Conservation (phyloP, 305 asterid genomes). For the Fraxinus paxiana region DNA sequence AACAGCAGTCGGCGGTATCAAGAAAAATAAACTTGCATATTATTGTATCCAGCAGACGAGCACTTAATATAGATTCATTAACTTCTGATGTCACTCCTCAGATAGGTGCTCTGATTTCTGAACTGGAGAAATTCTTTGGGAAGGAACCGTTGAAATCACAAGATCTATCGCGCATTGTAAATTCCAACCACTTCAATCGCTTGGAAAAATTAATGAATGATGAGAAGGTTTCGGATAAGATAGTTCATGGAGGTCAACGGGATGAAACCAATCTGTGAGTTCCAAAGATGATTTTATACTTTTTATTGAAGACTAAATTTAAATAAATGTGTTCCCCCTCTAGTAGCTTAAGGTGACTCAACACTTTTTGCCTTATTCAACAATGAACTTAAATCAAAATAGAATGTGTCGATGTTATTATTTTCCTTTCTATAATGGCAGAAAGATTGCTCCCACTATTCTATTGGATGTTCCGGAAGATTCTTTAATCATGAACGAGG, state of each 20-base stretch:
- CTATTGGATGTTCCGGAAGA: constrained; percentile 71
- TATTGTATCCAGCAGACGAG: background rate
- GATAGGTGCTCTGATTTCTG: constrained; percentile 57
- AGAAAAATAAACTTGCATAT: background rate
- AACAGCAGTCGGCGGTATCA: background rate
- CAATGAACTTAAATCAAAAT: constrained; percentile 8
- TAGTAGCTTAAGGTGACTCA: background rate
- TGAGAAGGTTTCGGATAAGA: constrained; percentile 59
- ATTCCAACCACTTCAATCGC: constrained; percentile 65
- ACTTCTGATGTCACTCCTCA: constrained; percentile 29
- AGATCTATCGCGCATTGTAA: constrained; percentile 71
- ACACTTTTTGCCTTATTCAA: background rate
- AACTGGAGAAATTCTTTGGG: constrained; percentile 73
- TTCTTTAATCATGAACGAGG: constrained; percentile 77
- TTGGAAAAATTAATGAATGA: constrained; percentile 63
- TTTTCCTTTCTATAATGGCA: constrained; percentile 27
- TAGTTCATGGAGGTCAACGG: constrained; percentile 77
- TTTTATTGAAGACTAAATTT: background rate
- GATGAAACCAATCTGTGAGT: constrained; percentile 73
- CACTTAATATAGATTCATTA: background rate
- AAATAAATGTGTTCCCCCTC: background rate
- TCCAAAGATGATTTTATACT: constrained; percentile 17
- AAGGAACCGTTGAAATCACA: constrained; percentile 65
- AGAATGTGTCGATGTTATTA: background rate
- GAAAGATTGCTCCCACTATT: constrained; percentile 84